These are phyloP conservation scores for Chernovozyma sophiae-reginae DNA, from an alignment of 1,139 yeast species.

Conservation along the genomic window DNA sequence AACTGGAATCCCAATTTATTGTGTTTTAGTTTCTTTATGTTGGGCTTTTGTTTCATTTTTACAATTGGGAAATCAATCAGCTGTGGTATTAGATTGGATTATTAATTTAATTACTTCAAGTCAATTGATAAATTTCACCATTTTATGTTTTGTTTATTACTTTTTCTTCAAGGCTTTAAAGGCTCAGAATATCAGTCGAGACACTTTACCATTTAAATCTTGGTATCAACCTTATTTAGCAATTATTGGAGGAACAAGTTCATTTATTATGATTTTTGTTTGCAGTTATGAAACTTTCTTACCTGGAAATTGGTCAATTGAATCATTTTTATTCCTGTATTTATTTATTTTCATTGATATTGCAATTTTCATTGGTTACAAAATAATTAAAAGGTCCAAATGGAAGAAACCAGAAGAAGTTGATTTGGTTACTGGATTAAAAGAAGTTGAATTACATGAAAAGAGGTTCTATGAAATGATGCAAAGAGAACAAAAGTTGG, in stretches of 20 bases:
- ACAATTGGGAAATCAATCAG: conserved; percentile 22
- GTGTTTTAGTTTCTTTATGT: conserved; percentile 34
- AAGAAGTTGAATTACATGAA: conserved; percentile 58
- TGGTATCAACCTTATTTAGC: conserved; percentile 46
- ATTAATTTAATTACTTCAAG: conserved; percentile 29
- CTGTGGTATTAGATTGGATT: conserved; percentile 28
- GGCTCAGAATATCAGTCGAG: conserved; percentile 55
- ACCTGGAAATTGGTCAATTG: conserved; percentile 57
- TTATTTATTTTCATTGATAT: conserved; percentile 64
- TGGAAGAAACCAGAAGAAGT: conserved; percentile 48
- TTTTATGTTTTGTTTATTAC: conserved; percentile 22
- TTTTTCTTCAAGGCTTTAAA: conserved; percentile 21
- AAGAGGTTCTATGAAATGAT: conserved; percentile 16
- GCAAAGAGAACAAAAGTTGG: conserved; percentile 12
- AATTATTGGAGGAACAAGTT: conserved; percentile 23
- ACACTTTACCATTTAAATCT: conserved; percentile 47
- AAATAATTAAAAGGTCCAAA: conserved; percentile 49
- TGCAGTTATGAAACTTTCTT: conserved; percentile 67
- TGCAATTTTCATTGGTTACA: conserved; percentile 54
- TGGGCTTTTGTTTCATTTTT: conserved; percentile 46
- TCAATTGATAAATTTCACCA: conserved; percentile 26
- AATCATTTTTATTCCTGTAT: conserved; percentile 63
- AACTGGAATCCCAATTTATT: conserved; percentile 37
- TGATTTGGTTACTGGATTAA: conserved; percentile 52
- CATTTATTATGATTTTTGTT: conserved; percentile 52